Base-by-base conservation (phyloP, 1,139 yeast genomes). In the Suhomyces ambrosiae region DNA sequence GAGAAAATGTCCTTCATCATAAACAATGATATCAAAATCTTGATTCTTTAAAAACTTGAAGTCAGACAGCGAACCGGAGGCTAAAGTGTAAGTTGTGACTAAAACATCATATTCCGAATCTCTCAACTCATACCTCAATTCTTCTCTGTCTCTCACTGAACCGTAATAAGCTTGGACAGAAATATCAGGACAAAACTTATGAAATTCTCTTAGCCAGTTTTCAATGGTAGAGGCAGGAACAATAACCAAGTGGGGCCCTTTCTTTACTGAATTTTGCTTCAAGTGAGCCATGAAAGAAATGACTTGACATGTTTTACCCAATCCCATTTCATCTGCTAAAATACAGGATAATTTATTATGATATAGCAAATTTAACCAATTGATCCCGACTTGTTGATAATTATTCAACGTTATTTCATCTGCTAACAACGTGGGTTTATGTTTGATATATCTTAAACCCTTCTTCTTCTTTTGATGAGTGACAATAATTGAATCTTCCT, bases 191-290 rank as follows among this genome's bases (percentile, higher is more conserved):
- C 96, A 85, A 60, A 92, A 92, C 56, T 89, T 84, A 43, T 80
- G 74, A 60, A 94, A 88, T 60, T 92, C 99, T 60, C 99, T 78
- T 46, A 94, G 69, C 99, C 99, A 92, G 61, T 92, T 92, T 58
- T 94, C 99, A 47, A 92, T 71, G 0, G 98, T 92, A 0, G 98
- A 92, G 0, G 97, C 83, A 1, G 99, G 99, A 14, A 94, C 97
- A 32, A 92, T 92, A 23, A 92, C 80, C 40, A 82, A 61, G 65
- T 86, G 95, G 1, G 95, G 95, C 0, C 92, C 90, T 5, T 64
- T 60, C 28, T 63, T 58, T 16, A 53, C 60, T 5, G 76, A 76
- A 3, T 52, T 69, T 49, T 86, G 84, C 54, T 87, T 86, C 51
- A 92, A 71, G 54, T 86, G 82, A 1, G 97, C 89, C 57, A 92